Evolutionary conservation across 208 protist genomes (phyloP).

Genomic region (Lotmaria passim): DNA sequence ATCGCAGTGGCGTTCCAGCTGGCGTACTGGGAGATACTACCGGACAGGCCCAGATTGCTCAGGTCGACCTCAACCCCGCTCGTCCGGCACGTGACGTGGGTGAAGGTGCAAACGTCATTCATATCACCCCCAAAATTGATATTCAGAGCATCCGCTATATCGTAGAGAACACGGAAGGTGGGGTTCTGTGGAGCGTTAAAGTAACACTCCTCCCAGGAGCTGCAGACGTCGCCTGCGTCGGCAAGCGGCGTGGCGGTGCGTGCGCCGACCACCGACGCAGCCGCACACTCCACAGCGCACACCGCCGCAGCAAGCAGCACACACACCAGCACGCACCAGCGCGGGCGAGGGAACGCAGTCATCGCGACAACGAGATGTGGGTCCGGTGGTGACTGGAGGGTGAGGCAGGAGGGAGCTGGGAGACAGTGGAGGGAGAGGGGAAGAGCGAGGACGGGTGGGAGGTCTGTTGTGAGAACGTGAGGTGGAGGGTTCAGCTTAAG

Average conservation of each 20-base stretch:
- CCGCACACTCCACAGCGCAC: not conserved
- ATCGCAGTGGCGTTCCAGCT: not conserved
- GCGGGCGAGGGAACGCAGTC: not conserved
- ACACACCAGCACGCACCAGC: constrained; percentile 3
- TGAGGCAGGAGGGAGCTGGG: not conserved
- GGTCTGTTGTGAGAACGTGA: no score
- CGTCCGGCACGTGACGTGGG: not conserved
- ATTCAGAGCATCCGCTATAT: not conserved
- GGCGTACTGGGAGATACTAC: not conserved
- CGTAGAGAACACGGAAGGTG: not conserved
- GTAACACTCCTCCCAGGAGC: not conserved
- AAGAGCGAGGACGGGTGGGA: no score
- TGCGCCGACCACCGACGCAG: not conserved
- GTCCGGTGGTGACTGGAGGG: not conserved
- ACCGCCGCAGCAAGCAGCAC: constrained; percentile 1
- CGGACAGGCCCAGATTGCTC: not conserved
- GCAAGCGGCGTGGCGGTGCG: not conserved
- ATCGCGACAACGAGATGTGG: not conserved
- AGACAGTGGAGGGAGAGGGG: not conserved
- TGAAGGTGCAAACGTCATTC: not conserved
- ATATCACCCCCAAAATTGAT: not conserved
- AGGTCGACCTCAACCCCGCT: constrained; percentile 1
- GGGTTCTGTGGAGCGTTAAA: not conserved
- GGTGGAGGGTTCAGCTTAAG: no score
- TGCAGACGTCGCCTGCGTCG: not conserved